phyloP scores from a whole-genome alignment of 495 filamentous ascomycete genomes.

The Penicillium subrubescens region DNA sequence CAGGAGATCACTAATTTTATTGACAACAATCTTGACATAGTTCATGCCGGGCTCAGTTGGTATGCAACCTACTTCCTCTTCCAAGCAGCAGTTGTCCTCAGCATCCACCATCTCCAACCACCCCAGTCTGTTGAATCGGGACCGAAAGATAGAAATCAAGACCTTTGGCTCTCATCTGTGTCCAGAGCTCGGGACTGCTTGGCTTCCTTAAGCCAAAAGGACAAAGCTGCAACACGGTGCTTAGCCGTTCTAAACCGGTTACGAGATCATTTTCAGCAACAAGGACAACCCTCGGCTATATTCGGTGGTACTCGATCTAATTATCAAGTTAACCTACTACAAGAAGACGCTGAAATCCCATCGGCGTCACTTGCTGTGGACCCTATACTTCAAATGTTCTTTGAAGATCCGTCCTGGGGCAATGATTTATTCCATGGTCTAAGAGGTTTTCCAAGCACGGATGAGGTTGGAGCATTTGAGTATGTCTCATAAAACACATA shows the following conservation, averaged over 20 bases:
- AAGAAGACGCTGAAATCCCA: neutral
- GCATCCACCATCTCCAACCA: constrained; percentile 18
- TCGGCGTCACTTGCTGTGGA: constrained; percentile 16
- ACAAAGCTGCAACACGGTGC: constrained; percentile 20
- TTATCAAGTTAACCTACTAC: neutral
- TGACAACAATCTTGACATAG: constrained; percentile 6
- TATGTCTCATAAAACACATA: constrained; percentile 10
- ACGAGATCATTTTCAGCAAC: constrained; percentile 5
- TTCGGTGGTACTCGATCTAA: neutral
- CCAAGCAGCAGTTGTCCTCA: constrained; percentile 25
- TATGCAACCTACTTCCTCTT: constrained; percentile 28
- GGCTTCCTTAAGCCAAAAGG: constrained; percentile 9
- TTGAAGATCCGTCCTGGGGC: constrained; percentile 21
- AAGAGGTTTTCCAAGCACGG: constrained; percentile 22
- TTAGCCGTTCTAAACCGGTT: constrained; percentile 16
- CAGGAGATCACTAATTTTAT: constrained; percentile 25
- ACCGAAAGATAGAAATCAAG: constrained; percentile 9
- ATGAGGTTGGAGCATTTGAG: constrained; percentile 21
- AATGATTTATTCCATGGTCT: constrained; percentile 23
- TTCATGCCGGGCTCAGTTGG: constrained; percentile 22
- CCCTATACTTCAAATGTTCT: constrained; percentile 24
- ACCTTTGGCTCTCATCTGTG: constrained; percentile 22
- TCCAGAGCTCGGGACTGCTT: constrained; percentile 21
- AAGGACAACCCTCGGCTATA: neutral
- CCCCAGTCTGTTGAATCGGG: neutral